Conservation (phyloP, 2,329 filamentous ascomycete species). For the Harringtonia aguacate region DNA sequence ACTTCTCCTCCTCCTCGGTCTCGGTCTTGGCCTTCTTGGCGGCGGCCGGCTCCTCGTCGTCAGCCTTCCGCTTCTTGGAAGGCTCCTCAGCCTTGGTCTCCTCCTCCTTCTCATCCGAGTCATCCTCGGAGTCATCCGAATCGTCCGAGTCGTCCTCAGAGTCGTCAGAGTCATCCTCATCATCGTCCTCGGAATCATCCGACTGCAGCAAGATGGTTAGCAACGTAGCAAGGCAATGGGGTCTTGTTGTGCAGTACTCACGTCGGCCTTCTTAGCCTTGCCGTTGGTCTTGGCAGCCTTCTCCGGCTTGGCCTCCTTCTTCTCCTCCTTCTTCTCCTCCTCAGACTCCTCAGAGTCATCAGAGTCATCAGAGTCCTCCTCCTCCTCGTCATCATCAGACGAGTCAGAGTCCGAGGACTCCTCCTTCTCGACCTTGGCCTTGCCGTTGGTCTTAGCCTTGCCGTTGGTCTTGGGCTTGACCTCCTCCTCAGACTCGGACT, state of each 20-base stretch:
- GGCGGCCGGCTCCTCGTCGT: conserved; percentile 36
- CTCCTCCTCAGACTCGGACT: conserved; percentile 11
- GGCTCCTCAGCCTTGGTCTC: conserved; percentile 33
- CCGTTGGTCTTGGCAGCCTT: conserved; percentile 10
- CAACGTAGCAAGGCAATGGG: neutral
- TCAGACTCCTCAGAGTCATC: conserved; percentile 23
- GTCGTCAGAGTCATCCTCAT: conserved; percentile 20
- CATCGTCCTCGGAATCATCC: conserved; percentile 10
- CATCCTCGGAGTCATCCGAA: conserved; percentile 19
- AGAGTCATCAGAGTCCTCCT: conserved; percentile 10
- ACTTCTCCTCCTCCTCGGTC: conserved; percentile 29
- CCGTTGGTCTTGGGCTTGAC: conserved; percentile 18
- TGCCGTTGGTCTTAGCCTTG: conserved; percentile 15
- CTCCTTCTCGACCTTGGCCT: conserved; percentile 8
- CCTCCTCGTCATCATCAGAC: conserved; percentile 6
- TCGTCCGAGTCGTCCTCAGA: conserved; percentile 12
- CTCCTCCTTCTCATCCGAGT: conserved; percentile 21
- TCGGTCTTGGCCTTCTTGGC: conserved; percentile 62
- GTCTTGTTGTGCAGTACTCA: conserved; percentile 6
- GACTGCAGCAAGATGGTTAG: conserved; percentile 3
- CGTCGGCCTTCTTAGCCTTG: conserved; percentile 19
- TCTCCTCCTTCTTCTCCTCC: conserved; percentile 16
- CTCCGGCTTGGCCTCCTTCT: conserved; percentile 2
- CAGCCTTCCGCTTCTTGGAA: conserved; percentile 59
- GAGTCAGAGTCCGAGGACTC: conserved; percentile 22